Percentiles rank a stretch among this genome's conserved stretches.
Conservation (phyloP, 164 flowering plant genomes). For the Malania oleifera region DNA sequence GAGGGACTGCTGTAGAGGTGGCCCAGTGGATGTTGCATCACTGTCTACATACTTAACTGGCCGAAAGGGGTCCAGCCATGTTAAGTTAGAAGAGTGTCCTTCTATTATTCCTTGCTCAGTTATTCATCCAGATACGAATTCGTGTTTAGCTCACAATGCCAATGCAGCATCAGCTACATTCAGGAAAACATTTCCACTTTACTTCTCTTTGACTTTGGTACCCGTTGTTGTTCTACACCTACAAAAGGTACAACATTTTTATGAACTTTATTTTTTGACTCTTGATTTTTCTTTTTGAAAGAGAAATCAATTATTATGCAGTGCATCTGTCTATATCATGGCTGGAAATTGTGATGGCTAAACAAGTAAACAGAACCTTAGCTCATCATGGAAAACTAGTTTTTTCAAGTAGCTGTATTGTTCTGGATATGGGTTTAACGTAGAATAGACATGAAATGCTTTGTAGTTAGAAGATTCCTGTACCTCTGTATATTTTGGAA, state of each 20-base stretch:
- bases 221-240: slow-evolving; percentile 88
- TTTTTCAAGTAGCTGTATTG: no score
- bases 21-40: slow-evolving; percentile 63
- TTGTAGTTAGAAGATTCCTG: no score
- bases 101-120: slow-evolving; percentile 85
- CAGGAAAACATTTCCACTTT: slow-evolving; percentile 95
- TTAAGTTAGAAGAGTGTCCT: slow-evolving; percentile 67
- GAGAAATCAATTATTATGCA: background rate
- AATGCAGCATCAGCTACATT: slow-evolving; percentile 82
- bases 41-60: slow-evolving; percentile 63
- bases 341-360: background rate
- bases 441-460: no score
- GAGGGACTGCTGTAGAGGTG: slow-evolving; percentile 81
- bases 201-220: slow-evolving; percentile 94
- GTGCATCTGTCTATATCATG: background rate
- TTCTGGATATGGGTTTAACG: no score
- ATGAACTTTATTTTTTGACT: slow-evolving; percentile 1
- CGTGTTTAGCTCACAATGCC: slow-evolving; percentile 76
- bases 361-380: background rate
- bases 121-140: slow-evolving; percentile 79
- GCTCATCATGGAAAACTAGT: background rate
- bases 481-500: no score
- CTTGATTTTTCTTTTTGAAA: background rate
- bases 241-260: slow-evolving; percentile 60
- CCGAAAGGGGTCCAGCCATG: slow-evolving; percentile 27